These are phyloP conservation scores for Cyclotella baltica DNA, from an alignment of 108 stramenopile genomes.

Conservation along the genomic window DNA sequence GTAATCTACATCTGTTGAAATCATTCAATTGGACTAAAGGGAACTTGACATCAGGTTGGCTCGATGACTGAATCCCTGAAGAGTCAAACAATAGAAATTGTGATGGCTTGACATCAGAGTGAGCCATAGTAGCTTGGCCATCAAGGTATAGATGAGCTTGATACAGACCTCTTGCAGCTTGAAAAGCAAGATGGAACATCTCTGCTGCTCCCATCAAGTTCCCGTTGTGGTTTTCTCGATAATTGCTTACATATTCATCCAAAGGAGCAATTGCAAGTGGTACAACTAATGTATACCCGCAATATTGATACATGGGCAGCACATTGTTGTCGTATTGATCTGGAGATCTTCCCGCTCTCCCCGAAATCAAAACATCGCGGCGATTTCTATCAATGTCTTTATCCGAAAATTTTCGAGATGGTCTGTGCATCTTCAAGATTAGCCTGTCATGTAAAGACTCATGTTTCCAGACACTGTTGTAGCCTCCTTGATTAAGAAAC, in stretches of 20 bases:
- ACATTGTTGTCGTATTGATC: background rate
- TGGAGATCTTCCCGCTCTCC: slow-evolving; percentile 10
- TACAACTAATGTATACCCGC: slow-evolving; percentile 24
- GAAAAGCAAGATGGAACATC: slow-evolving; percentile 14
- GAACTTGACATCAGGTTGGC: background rate
- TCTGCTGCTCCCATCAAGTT: slow-evolving; percentile 10
- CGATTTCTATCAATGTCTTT: slow-evolving; percentile 2
- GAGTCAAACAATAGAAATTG: slow-evolving; percentile 27
- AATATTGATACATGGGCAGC: slow-evolving; percentile 22
- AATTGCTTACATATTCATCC: slow-evolving; percentile 8
- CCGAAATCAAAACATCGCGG: slow-evolving; percentile 16
- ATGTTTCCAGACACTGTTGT: background rate
- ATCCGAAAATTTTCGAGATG: background rate
- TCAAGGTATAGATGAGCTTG: slow-evolving; percentile 19
- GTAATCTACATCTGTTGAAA: slow-evolving; percentile 30
- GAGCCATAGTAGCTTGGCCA: slow-evolving; percentile 24
- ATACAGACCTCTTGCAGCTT: slow-evolving; percentile 25
- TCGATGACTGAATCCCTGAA: background rate
- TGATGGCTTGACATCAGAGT: slow-evolving; percentile 27
- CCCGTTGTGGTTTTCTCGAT: slow-evolving; percentile 6
- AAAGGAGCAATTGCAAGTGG: slow-evolving; percentile 20
- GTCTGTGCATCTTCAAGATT: background rate
- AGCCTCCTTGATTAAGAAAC: background rate
- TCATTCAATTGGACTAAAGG: slow-evolving; percentile 32
- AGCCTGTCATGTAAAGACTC: background rate